Percentiles rank a stretch among this genome's conserved stretches.
These are phyloP conservation scores for Metschnikowia similis DNA, from an alignment of 805 yeast species.

Conservation along the genomic window DNA sequence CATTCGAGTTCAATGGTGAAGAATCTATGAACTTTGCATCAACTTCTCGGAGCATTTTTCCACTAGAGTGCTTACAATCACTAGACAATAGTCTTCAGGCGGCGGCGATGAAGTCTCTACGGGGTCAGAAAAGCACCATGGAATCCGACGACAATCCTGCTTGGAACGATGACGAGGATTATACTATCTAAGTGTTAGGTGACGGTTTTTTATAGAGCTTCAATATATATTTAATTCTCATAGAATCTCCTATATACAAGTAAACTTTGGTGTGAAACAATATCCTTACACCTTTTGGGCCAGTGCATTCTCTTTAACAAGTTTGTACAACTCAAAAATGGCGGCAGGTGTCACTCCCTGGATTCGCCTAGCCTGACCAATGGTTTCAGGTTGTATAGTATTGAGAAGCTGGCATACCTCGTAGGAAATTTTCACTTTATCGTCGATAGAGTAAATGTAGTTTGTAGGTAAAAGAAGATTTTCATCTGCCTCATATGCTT, in stretches of 20 bases:
- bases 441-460: conserved; percentile 56
- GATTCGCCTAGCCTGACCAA: conserved; percentile 92
- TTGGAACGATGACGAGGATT: not conserved
- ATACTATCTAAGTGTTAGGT: not conserved
- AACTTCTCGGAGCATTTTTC: conserved; percentile 33
- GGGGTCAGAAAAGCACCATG: not conserved
- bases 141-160: not conserved
- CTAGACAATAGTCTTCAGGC: conserved; percentile 27
- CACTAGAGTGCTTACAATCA: conserved; percentile 31
- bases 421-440: conserved; percentile 53
- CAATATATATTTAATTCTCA: not conserved
- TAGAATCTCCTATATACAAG: not conserved
- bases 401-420: conserved; percentile 72
- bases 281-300: not conserved
- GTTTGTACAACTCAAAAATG: conserved; percentile 67
- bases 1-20: conserved; percentile 13
- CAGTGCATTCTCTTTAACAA: conserved; percentile 34
- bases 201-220: not conserved
- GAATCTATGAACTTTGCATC: conserved; percentile 23
- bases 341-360: conserved; percentile 97
- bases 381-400: conserved; percentile 75
- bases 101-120: conserved; percentile 1
- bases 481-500: conserved; percentile 84
- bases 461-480: conserved; percentile 62
- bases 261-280: not conserved